Percentiles rank a stretch among this genome's conserved stretches.
phyloP scores from a whole-genome alignment of 129 eudicot genomes.

The Flaveria linearis region DNA sequence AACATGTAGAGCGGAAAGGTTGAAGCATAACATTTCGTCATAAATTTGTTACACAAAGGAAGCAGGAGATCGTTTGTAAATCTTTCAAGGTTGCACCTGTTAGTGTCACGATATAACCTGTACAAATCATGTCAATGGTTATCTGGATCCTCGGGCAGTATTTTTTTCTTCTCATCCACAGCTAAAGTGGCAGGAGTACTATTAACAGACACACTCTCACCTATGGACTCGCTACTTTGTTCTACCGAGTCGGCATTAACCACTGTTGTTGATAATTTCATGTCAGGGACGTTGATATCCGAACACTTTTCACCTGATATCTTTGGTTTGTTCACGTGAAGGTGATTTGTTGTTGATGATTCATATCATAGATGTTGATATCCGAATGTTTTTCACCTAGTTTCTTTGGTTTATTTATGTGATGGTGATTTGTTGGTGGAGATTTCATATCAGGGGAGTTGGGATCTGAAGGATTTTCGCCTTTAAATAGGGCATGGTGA shows the following conservation, averaged over 20 bases:
- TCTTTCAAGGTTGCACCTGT: slow-evolving; percentile 16
- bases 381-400: slow-evolving; percentile 41
- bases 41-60: slow-evolving; percentile 30
- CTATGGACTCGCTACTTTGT: slow-evolving; percentile 22
- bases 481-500: slow-evolving; percentile 18
- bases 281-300: slow-evolving; percentile 4
- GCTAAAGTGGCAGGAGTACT: slow-evolving; percentile 38
- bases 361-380: slow-evolving; percentile 27
- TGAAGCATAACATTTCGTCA: slow-evolving; percentile 7
- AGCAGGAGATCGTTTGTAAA: slow-evolving; percentile 13
- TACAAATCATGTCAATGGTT: slow-evolving; percentile 12
- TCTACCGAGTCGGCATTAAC: slow-evolving; percentile 27
- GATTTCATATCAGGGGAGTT: slow-evolving; percentile 21
- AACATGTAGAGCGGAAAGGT: too few species aligned
- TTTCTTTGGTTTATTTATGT: slow-evolving; percentile 55
- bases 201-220: slow-evolving; percentile 29
- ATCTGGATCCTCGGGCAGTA: slow-evolving; percentile 27
- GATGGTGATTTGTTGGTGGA: slow-evolving; percentile 48
- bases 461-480: slow-evolving; percentile 6
- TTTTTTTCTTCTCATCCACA: slow-evolving; percentile 23
- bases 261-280: slow-evolving; percentile 27
- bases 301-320: slow-evolving; percentile 7
- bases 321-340: background rate
- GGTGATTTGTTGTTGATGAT: slow-evolving; percentile 1
- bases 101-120: background rate